phyloP scores from a whole-genome alignment of 1,139 yeast species.

The Candida sojae region DNA sequence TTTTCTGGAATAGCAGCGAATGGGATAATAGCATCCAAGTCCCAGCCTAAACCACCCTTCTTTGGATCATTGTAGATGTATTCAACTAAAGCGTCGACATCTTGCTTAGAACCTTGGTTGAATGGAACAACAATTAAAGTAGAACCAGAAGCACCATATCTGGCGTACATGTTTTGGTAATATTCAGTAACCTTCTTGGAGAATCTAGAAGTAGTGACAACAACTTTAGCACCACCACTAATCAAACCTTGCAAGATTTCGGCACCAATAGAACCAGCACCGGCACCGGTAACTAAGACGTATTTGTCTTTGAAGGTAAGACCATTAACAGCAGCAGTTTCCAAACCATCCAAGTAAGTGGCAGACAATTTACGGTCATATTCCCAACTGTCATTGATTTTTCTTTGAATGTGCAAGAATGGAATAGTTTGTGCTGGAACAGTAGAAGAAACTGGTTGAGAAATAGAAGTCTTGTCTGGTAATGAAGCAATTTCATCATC shows the following conservation, averaged over 20 bases:
- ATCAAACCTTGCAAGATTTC: conserved; percentile 92
- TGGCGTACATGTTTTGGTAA: conserved; percentile 90
- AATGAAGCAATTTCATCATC: conserved; percentile 79
- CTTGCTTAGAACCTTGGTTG: conserved; percentile 96
- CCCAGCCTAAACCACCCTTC: conserved; percentile 97
- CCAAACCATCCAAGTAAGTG: conserved; percentile 83
- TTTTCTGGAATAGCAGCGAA: conserved; percentile 99
- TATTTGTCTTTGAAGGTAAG: conserved; percentile 85
- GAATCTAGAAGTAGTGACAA: conserved; percentile 95
- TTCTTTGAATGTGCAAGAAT: conserved; percentile 87
- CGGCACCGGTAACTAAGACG: conserved; percentile 96
- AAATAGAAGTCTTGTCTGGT: conserved; percentile 67
- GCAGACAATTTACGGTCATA: conserved; percentile 82
- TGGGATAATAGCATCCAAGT: conserved; percentile 92
- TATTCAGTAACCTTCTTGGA: conserved; percentile 93
- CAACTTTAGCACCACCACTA: conserved; percentile 97
- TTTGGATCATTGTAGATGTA: conserved; percentile 81
- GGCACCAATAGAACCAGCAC: conserved; percentile 98
- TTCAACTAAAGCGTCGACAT: conserved; percentile 80
- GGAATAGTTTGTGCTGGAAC: conserved; percentile 89
- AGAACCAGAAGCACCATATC: conserved; percentile 90
- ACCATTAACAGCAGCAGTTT: conserved; percentile 91
- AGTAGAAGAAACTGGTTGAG: conserved; percentile 71
- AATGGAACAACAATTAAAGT: conserved; percentile 94
- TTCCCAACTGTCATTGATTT: conserved; percentile 76